Evolutionary conservation across 768 basidiomycete species (phyloP), one percentile per base, ranked within the genome.

Genomic region (Macrolepiota albuminosa): DNA sequence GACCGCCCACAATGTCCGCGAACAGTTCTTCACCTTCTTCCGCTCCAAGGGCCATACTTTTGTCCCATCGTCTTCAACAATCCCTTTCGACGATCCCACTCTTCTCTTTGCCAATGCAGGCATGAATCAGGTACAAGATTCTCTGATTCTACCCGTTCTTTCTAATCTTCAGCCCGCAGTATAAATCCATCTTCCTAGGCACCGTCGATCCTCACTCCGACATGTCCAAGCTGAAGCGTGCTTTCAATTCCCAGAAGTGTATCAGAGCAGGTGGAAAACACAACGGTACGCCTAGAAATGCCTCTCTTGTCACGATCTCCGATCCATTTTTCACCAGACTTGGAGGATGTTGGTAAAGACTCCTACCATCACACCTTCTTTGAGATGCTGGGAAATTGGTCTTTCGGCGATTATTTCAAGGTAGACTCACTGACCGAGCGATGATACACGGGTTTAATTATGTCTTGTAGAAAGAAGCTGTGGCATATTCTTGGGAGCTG

Each of bases 331-430:
- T 6, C 39, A 16, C 37, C 36, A 98, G 97, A 99, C 75, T 82
- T 99, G 59, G 97, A 99, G 71, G 97, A 99, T 74, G 97, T 99
- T 59, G 97, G 97, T 42, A 96, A 95, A 74, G 97, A 98, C 71
- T 95, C 94, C 2, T 98, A 98, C 72, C 96, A 98, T 69, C 91
- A 96, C 70, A 97, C 93, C 1, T 95, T 96, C 77, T 99, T 99
- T 69, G 97, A 99, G 76, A 99, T 99, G 97, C 76, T 99, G 63
- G 97, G 97, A 42, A 99, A 99, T 73, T 99, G 97, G 97, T 98
- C 95, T 4, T 99, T 98, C 66, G 97, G 97, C 0, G 95, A 99
- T 73, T 99, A 99, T 78, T 99, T 99, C 86, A 99, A 99, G 85
- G 95, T 85, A 54, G 48, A 72, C 67, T 48, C 33, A 8, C 10